Evolutionary conservation across 148 eudicot genomes (phyloP).

Genomic region (Drosera capensis): DNA sequence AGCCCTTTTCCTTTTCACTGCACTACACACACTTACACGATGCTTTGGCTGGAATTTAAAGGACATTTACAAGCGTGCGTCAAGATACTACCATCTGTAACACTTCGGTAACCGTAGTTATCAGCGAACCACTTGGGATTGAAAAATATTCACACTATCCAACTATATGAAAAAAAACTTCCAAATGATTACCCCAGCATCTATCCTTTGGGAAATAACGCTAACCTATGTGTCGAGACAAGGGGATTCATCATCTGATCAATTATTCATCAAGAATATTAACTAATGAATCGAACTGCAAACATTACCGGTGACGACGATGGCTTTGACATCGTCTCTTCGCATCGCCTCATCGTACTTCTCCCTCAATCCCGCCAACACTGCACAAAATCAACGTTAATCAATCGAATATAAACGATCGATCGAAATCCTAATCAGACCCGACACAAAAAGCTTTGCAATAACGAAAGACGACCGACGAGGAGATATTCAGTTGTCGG

Average conservation of each 20-base stretch:
- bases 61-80: too few species aligned
- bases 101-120: too few species aligned
- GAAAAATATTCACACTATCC: too few species aligned
- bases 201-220: too few species aligned
- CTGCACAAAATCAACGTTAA: slow-evolving; percentile 20
- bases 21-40: too few species aligned
- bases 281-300: too few species aligned
- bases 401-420: slow-evolving; percentile 1
- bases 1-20: too few species aligned
- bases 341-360: slow-evolving; percentile 53
- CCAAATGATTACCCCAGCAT: too few species aligned
- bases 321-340: slow-evolving; percentile 73
- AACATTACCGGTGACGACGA: slow-evolving; percentile 56
- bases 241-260: not conserved
- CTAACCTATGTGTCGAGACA: not conserved
- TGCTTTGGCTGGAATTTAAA: too few species aligned
- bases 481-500: not conserved
- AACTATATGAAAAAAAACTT: too few species aligned
- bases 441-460: not conserved
- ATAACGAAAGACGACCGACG: not conserved
- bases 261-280: not conserved
- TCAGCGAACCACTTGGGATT: too few species aligned
- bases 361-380: slow-evolving; percentile 47
- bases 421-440: not conserved
- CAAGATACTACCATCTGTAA: too few species aligned